phyloP scores from a whole-genome alignment of 108 stramenopile species.

The Cylindrotheca closterium region DNA sequence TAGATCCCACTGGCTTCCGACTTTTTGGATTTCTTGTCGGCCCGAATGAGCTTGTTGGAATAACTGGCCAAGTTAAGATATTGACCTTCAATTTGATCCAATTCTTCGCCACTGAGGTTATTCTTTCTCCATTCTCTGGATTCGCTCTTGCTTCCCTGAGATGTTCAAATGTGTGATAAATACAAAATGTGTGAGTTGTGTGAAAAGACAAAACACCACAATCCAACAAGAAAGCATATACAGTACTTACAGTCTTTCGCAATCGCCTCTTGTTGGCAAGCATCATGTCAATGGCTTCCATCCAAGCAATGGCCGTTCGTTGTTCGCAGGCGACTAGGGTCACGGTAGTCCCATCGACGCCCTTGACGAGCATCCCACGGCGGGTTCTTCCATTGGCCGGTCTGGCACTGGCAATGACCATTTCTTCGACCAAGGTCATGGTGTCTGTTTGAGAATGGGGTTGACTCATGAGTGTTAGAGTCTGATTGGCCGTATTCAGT shows the following conservation, averaged over 20 bases:
- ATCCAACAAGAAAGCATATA: background rate
- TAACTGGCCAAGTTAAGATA: constrained; percentile 81
- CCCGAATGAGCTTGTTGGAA: constrained; percentile 79
- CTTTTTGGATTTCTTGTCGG: constrained; percentile 39
- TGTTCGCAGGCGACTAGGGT: constrained; percentile 82
- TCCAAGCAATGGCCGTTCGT: constrained; percentile 80
- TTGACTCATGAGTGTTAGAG: constrained; percentile 53
- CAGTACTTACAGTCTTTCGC: constrained; percentile 7
- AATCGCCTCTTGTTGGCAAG: constrained; percentile 41
- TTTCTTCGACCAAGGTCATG: constrained; percentile 32
- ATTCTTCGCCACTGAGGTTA: constrained; percentile 49
- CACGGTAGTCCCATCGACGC: constrained; percentile 37
- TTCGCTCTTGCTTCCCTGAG: constrained; percentile 1
- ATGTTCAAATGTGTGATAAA: too few relatives aligned
- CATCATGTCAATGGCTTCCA: constrained; percentile 83
- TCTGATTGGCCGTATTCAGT: constrained; percentile 68
- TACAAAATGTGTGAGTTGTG: background rate
- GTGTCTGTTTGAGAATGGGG: constrained; percentile 61
- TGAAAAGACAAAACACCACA: background rate
- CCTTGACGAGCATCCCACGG: constrained; percentile 55
- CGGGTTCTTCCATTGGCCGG: constrained; percentile 51
- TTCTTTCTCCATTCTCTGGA: constrained; percentile 44
- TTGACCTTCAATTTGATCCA: constrained; percentile 72
- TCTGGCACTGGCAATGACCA: constrained; percentile 54
- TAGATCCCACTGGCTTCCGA: constrained; percentile 64